Percentiles rank a stretch among this genome's conserved stretches.
phyloP scores from a whole-genome alignment of 2,329 filamentous ascomycete genomes.

The Cercospora janseana region DNA sequence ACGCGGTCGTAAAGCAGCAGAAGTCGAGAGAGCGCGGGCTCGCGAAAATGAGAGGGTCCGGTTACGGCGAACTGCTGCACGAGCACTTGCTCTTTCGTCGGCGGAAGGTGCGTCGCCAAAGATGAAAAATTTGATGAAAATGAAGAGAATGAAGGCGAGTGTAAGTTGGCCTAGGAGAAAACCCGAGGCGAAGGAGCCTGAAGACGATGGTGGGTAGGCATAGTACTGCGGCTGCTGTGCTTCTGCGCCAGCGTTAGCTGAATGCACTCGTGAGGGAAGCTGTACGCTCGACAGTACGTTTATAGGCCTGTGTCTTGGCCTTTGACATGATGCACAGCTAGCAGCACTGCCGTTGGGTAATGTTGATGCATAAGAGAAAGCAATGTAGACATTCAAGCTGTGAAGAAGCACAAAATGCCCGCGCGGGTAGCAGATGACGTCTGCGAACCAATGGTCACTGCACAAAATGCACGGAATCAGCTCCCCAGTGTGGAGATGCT shows the following conservation, averaged over 20 bases:
- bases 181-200: constrained; percentile 79
- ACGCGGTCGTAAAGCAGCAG: constrained; percentile 33
- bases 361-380: too few species aligned
- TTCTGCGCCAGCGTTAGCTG: constrained; percentile 16
- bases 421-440: constrained; percentile 9
- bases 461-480: not conserved
- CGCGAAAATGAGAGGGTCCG: constrained; percentile 67
- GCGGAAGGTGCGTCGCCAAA: constrained; percentile 89
- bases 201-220: constrained; percentile 24
- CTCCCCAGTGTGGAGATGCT: not conserved
- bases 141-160: constrained; percentile 83
- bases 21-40: constrained; percentile 39
- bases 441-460: not conserved
- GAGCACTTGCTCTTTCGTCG: constrained; percentile 72
- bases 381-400: not conserved
- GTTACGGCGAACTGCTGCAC: constrained; percentile 71
- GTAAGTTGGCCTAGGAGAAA: constrained; percentile 91
- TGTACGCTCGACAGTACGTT: constrained; percentile 23
- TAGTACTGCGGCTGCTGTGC: constrained; percentile 24
- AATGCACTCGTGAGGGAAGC: not conserved
- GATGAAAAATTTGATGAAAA: constrained; percentile 99
- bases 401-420: constrained; percentile 7
- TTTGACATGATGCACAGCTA: constrained; percentile 34
- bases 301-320: constrained; percentile 36
- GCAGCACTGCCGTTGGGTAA: constrained; percentile 10